Evolutionary conservation across 2,329 filamentous ascomycete genomes (phyloP).

Genomic region (Paramyrothecium roridum): DNA sequence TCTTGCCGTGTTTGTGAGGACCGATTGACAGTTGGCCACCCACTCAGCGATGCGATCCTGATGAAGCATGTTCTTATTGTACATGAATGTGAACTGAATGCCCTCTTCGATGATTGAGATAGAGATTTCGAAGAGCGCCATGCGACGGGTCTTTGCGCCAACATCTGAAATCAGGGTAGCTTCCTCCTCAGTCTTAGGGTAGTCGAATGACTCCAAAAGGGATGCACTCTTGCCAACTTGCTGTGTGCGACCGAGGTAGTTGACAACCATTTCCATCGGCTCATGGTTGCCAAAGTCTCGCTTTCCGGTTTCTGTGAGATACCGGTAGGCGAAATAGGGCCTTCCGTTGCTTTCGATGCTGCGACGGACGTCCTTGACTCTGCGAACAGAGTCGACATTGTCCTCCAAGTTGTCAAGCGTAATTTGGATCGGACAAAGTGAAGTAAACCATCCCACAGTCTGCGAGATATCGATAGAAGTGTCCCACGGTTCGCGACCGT

Average conservation of each 20-base stretch:
- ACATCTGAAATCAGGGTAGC: neutral
- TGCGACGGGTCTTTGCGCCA: slow-evolving; percentile 1
- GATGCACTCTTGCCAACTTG: slow-evolving; percentile 3
- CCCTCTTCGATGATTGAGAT: slow-evolving; percentile 9
- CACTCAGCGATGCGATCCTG: slow-evolving; percentile 1
- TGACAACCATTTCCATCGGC: slow-evolving; percentile 11
- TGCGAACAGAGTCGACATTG: slow-evolving; percentile 3
- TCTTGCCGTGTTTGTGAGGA: slow-evolving; percentile 4
- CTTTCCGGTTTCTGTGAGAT: neutral
- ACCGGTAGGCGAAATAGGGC: slow-evolving; percentile 7
- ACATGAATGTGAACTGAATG: slow-evolving; percentile 3
- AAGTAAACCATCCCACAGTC: slow-evolving; percentile 45
- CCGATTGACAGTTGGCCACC: slow-evolving; percentile 7
- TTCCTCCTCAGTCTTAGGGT: slow-evolving; percentile 2
- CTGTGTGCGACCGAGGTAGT: slow-evolving; percentile 12
- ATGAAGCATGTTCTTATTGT: neutral
- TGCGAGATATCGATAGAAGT: slow-evolving; percentile 27
- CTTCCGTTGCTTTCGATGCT: slow-evolving; percentile 5
- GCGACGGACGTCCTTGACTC: slow-evolving; percentile 10
- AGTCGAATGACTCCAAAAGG: slow-evolving; percentile 3
- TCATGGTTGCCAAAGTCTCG: neutral
- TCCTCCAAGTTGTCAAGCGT: neutral
- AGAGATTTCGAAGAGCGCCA: slow-evolving; percentile 16
- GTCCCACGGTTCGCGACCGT: slow-evolving; percentile 36
- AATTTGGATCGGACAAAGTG: slow-evolving; percentile 29